These are phyloP conservation scores for Phytophthora sojae DNA, from an alignment of 352 stramenopile genomes.

Conservation along the genomic window DNA sequence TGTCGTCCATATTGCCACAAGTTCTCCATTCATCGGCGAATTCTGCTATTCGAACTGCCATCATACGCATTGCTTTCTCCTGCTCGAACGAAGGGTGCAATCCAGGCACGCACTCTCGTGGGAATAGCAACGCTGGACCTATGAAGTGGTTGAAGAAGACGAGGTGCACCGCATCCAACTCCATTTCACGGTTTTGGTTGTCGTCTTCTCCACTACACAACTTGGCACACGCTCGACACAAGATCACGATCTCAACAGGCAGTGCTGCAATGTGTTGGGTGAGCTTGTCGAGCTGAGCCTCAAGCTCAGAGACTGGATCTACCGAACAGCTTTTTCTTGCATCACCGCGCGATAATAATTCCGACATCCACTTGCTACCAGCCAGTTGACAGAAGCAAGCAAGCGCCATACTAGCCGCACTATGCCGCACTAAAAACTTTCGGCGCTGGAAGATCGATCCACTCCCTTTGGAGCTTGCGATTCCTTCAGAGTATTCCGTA, in stretches of 20 bases:
- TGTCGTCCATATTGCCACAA: not conserved
- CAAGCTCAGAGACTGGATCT: conserved; percentile 10
- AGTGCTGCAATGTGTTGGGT: conserved; percentile 29
- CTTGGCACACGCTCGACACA: conserved; percentile 52
- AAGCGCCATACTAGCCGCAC: conserved; percentile 46
- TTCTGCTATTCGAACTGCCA: conserved; percentile 19
- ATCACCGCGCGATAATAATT: conserved; percentile 14
- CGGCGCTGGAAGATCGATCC: conserved; percentile 14
- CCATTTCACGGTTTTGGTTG: conserved; percentile 3
- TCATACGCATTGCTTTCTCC: conserved; percentile 14
- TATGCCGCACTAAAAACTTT: conserved; percentile 42
- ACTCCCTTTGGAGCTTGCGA: conserved; percentile 1
- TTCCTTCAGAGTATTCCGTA: conserved; percentile 38
- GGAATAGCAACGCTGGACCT: conserved; percentile 50
- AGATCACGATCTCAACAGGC: conserved; percentile 59
- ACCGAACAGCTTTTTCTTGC: not conserved
- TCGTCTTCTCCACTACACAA: conserved; percentile 19
- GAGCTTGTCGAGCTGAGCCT: conserved; percentile 45
- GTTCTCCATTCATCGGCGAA: conserved; percentile 23
- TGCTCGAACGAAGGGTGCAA: conserved; percentile 18
- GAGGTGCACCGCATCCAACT: conserved; percentile 53
- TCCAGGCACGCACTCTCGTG: conserved; percentile 14
- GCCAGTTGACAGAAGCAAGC: conserved; percentile 41
- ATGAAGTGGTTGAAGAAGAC: conserved; percentile 86
- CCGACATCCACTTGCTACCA: conserved; percentile 43